These are phyloP conservation scores for Handroanthus guayacan DNA, from an alignment of 257 asterid species.

Conservation along the genomic window DNA sequence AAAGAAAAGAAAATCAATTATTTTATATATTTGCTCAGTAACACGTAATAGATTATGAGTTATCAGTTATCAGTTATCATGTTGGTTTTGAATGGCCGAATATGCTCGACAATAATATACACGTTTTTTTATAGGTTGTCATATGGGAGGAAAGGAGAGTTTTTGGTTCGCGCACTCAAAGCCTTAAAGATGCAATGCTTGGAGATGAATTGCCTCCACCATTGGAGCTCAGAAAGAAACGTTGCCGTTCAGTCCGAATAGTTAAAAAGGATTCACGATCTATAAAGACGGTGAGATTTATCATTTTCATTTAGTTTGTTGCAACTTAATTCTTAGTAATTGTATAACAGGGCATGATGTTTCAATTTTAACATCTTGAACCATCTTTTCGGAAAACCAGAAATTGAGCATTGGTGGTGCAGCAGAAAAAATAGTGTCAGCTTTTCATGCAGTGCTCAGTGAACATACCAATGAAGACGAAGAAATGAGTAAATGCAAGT, in stretches of 20 bases:
- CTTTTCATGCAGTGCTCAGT: slow-evolving; percentile 69
- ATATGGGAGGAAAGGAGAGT: slow-evolving; percentile 96
- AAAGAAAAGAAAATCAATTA: neutral
- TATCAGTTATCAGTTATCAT: slow-evolving; percentile 11
- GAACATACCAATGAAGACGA: slow-evolving; percentile 75
- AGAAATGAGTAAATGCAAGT: slow-evolving; percentile 80
- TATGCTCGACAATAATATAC: slow-evolving; percentile 24
- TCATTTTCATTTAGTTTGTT: slow-evolving; percentile 30
- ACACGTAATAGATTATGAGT: slow-evolving; percentile 2
- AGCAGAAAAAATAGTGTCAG: slow-evolving; percentile 87
- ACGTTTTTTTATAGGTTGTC: slow-evolving; percentile 54
- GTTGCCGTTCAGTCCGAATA: slow-evolving; percentile 78
- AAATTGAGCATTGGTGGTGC: slow-evolving; percentile 86
- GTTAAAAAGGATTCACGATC: slow-evolving; percentile 86
- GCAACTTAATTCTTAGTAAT: slow-evolving; percentile 9
- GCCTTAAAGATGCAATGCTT: slow-evolving; percentile 80
- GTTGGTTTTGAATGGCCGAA: slow-evolving; percentile 25
- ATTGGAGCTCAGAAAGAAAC: slow-evolving; percentile 72
- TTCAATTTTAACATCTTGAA: slow-evolving; percentile 28
- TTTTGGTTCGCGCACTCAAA: slow-evolving; percentile 77
- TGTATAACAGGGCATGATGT: slow-evolving; percentile 6
- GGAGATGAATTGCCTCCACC: slow-evolving; percentile 83
- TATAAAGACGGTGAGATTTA: slow-evolving; percentile 71
- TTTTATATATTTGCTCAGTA: neutral
- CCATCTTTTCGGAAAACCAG: slow-evolving; percentile 51